Conservation (phyloP, 306 rosid species). For the Rosa rugosa region DNA sequence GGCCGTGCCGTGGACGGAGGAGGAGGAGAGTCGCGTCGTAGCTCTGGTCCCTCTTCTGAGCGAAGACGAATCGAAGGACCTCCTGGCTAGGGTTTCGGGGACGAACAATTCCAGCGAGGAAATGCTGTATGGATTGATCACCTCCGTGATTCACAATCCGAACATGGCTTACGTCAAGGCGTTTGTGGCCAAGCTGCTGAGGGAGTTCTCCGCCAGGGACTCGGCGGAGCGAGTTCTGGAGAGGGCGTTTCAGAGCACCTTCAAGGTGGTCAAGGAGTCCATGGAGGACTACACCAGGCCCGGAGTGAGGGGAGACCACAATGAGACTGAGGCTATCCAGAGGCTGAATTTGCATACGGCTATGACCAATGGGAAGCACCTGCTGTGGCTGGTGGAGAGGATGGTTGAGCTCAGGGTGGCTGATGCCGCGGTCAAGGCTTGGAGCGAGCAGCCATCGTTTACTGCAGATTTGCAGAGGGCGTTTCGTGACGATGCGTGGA, state of each 20-base stretch:
- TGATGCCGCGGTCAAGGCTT: slow-evolving; percentile 62
- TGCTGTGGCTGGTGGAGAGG: slow-evolving; percentile 85
- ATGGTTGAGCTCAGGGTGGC: slow-evolving; percentile 95
- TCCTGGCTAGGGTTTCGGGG: slow-evolving; percentile 67
- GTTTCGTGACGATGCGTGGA: slow-evolving; percentile 78
- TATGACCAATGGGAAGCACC: slow-evolving; percentile 64
- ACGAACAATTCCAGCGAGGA: slow-evolving; percentile 52
- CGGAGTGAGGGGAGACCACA: slow-evolving; percentile 68
- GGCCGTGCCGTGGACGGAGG: slow-evolving; percentile 95
- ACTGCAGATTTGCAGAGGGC: slow-evolving; percentile 81
- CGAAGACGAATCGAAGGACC: slow-evolving; percentile 73
- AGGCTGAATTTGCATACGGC: slow-evolving; percentile 86
- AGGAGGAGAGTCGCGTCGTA: slow-evolving; percentile 67
- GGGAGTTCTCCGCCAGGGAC: slow-evolving; percentile 72
- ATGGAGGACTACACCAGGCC: slow-evolving; percentile 93
- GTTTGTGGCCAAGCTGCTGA: slow-evolving; percentile 73
- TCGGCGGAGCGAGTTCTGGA: slow-evolving; percentile 79
- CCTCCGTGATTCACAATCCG: slow-evolving; percentile 58
- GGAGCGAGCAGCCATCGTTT: slow-evolving; percentile 79
- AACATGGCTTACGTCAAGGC: slow-evolving; percentile 86
- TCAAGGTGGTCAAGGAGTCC: slow-evolving; percentile 75
- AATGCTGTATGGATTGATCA: slow-evolving; percentile 69
- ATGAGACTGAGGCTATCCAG: slow-evolving; percentile 91
- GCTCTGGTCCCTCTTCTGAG: slow-evolving; percentile 61
- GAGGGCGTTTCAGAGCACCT: slow-evolving; percentile 57